Conservation (phyloP, 2,329 filamentous ascomycete species). For the Aspergillus floridensis region DNA sequence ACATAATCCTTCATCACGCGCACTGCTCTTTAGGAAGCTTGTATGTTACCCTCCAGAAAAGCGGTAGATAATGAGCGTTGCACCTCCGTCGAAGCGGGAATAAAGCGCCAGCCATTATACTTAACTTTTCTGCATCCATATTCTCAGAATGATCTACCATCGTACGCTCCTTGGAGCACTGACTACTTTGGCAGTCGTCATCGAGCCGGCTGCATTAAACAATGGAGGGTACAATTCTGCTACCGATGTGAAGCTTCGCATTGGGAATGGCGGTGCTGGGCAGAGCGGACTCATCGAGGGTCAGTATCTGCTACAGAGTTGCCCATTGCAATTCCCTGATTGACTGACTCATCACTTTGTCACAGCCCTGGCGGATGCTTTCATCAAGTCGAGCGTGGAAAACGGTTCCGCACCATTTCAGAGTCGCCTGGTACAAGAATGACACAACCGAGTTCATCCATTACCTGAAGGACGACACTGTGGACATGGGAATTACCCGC, state of each 20-base stretch:
- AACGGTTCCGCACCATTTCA: slow-evolving; percentile 39
- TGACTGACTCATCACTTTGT: neutral
- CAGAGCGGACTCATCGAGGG: slow-evolving; percentile 32
- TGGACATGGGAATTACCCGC: slow-evolving; percentile 51
- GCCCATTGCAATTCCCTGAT: neutral
- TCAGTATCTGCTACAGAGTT: neutral
- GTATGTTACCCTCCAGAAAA: too few relatives aligned
- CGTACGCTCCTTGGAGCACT: too few relatives aligned
- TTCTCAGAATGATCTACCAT: too few relatives aligned
- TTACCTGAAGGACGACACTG: slow-evolving; percentile 39
- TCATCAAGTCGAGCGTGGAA: slow-evolving; percentile 34
- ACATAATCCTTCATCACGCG: too few relatives aligned
- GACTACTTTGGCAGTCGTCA: too few relatives aligned
- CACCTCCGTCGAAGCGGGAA: too few relatives aligned
- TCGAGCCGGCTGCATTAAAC: slow-evolving; percentile 3
- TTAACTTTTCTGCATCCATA: too few relatives aligned
- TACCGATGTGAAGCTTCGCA: slow-evolving; percentile 21
- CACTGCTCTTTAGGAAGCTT: too few relatives aligned
- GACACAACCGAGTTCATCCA: slow-evolving; percentile 49
- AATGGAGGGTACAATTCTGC: slow-evolving; percentile 9
- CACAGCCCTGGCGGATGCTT: slow-evolving; percentile 37
- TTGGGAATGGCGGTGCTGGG: slow-evolving; percentile 35
- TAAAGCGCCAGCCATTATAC: too few relatives aligned
- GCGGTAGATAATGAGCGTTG: too few relatives aligned
- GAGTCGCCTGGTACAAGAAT: slow-evolving; percentile 47